Base-by-base conservation (phyloP, 1,139 yeast species). In the Sugiyamaella sp. region DNA sequence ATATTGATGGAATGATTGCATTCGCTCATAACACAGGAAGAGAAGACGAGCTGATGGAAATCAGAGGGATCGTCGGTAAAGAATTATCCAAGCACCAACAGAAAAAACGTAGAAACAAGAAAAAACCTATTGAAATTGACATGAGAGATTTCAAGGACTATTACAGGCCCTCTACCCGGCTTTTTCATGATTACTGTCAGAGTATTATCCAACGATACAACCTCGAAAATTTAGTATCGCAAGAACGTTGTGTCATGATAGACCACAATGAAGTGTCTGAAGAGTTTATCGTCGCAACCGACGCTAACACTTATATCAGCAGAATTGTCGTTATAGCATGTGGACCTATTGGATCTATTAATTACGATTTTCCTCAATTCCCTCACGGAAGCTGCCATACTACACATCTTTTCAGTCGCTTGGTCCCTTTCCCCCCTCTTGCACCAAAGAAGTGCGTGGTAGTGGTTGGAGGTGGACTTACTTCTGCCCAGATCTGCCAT, bases 401-500 rank as follows among this genome's bases (percentile, higher is more conserved):
- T 0, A 70, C 76, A 9, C 78, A 77, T 58, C 64, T 77, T 19
- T 76, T 77, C 54, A 59, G 62, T 1, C 49, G 50, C 49, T 4
- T 21, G 9, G 55, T 55, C 2, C 29, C 67, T 65, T 59, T 63
- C 66, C 29, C 59, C 52, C 27, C 50, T 21, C 4, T 12, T 17
- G 19, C 32, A 19, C 43, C 40, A 8, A 46, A 22, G 35, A 39
- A 45, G 14, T 32, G 24, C 10, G 43, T 54, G 9, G 74, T 74
- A 1, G 72, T 78, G 21, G 77, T 77, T 3, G 81, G 81, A 0
- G 81, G 81, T 2, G 81, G 81, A 0, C 65, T 77, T 41, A 77
- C 81, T 0, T 74, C 80, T 0, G 81, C 80, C 0, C 81, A 78
- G 58, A 63, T 78, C n/a, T 77, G 78, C 1, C 74, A 76, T 58